Percentiles rank a stretch among this genome's conserved stretches.
Evolutionary conservation across 176 grass and related monocot genomes (phyloP).

Genomic region (Panicum miliaceum): DNA sequence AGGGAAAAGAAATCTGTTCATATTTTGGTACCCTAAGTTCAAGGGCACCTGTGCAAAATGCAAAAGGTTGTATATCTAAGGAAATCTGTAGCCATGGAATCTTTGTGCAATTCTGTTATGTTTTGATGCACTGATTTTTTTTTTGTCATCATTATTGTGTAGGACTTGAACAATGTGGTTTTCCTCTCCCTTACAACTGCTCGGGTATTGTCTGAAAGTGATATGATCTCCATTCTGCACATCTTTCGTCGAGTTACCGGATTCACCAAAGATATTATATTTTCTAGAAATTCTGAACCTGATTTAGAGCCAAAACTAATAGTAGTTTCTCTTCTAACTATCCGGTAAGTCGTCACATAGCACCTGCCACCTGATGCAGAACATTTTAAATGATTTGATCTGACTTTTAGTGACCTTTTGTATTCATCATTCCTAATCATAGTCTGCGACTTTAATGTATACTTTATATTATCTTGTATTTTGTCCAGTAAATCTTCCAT

Average conservation of each 20-base stretch:
- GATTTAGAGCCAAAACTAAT: slow-evolving; percentile 81
- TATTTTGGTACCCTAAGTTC: slow-evolving; percentile 10
- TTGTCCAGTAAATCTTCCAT: slow-evolving; percentile 18
- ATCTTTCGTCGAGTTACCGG: slow-evolving; percentile 68
- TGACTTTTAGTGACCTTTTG: not conserved
- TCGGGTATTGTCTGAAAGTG: slow-evolving; percentile 67
- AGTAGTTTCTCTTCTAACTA: slow-evolving; percentile 75
- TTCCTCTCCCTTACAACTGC: slow-evolving; percentile 72
- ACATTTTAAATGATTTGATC: slow-evolving; percentile 2
- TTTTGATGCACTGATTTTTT: not conserved
- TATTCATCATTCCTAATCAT: slow-evolving; percentile 7
- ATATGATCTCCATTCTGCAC: slow-evolving; percentile 65
- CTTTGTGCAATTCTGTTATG: slow-evolving; percentile 22
- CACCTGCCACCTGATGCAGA: slow-evolving; percentile 7
- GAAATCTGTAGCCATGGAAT: not conserved
- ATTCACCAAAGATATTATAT: slow-evolving; percentile 76
- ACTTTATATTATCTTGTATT: not conserved
- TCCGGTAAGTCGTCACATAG: slow-evolving; percentile 63
- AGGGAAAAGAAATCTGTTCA: not conserved
- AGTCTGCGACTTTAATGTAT: not conserved
- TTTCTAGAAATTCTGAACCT: slow-evolving; percentile 76
- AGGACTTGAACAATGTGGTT: slow-evolving; percentile 79
- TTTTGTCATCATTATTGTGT: slow-evolving; percentile 26
- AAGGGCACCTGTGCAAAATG: not conserved
- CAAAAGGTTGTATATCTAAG: not conserved